These are phyloP conservation scores for Paecilomyces sp. DNA, from an alignment of 2,329 filamentous ascomycete species.

Conservation along the genomic window DNA sequence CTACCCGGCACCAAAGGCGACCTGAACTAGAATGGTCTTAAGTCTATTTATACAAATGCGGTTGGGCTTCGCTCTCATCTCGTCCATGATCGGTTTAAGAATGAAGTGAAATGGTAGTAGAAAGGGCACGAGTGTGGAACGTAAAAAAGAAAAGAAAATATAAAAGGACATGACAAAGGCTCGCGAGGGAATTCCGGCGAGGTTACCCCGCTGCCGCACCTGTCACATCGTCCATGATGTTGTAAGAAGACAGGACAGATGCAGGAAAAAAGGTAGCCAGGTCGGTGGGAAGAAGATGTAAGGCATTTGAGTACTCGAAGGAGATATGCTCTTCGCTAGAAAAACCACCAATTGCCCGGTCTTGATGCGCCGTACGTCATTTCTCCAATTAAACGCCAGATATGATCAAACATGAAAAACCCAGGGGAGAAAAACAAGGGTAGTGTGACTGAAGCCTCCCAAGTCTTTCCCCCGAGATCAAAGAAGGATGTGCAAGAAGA, in stretches of 20 bases:
- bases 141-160: background rate
- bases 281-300: background rate
- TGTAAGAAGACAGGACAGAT: background rate
- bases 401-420: slow-evolving; percentile 20
- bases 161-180: background rate
- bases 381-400: slow-evolving; percentile 31
- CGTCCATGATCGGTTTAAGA: background rate
- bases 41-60: background rate
- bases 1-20: background rate
- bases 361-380: slow-evolving; percentile 22
- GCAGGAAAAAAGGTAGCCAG: background rate
- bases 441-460: slow-evolving; percentile 2
- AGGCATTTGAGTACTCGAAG: slow-evolving; percentile 2
- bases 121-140: background rate
- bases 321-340: slow-evolving; percentile 16
- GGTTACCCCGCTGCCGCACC: background rate
- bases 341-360: slow-evolving; percentile 20
- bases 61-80: background rate
- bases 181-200: background rate
- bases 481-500: slow-evolving; percentile 31
- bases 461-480: background rate
- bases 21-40: background rate
- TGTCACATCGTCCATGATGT: background rate
- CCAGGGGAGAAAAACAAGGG: slow-evolving; percentile 10
- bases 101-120: background rate